Evolutionary conservation across 2,329 filamentous ascomycete genomes (phyloP).

Genomic region (Claviceps spartinae): DNA sequence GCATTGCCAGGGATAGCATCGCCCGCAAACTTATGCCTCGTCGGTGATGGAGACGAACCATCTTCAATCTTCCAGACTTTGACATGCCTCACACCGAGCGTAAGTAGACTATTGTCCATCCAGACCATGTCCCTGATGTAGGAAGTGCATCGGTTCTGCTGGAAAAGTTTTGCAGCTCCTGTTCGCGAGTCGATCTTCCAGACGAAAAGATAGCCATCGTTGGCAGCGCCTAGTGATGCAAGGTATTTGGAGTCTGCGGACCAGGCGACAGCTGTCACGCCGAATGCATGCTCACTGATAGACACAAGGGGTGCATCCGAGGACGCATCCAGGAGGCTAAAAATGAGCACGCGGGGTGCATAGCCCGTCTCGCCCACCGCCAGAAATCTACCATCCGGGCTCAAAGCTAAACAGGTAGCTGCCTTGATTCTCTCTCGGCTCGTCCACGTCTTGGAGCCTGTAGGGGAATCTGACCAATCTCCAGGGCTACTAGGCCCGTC

Average conservation of each 20-base stretch:
- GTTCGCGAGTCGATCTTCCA: conserved; percentile 78
- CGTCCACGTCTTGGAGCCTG: conserved; percentile 59
- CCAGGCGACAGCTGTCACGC: conserved; percentile 79
- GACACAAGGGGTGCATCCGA: conserved; percentile 73
- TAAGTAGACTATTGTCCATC: conserved; percentile 74
- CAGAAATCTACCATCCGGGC: conserved; percentile 72
- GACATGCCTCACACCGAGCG: conserved; percentile 79
- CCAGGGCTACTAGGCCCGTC: conserved; percentile 31
- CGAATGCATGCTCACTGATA: conserved; percentile 79
- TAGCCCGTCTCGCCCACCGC: conserved; percentile 95
- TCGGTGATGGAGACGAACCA: conserved; percentile 41
- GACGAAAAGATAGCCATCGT: conserved; percentile 87
- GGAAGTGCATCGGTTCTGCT: conserved; percentile 86
- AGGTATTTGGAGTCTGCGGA: conserved; percentile 76
- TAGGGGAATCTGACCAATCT: conserved; percentile 48
- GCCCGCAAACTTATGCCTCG: conserved; percentile 42
- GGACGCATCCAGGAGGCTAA: conserved; percentile 67
- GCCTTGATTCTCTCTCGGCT: conserved; percentile 89
- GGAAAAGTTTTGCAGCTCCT: conserved; percentile 63
- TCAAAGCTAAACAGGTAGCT: conserved; percentile 80
- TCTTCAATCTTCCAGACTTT: conserved; percentile 88
- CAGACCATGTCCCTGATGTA: conserved; percentile 77
- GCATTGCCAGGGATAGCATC: conserved; percentile 24
- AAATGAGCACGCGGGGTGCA: conserved; percentile 79
- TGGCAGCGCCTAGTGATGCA: conserved; percentile 74